Base-by-base conservation (phyloP, 805 yeast species). In the Starmerella davenportii region DNA sequence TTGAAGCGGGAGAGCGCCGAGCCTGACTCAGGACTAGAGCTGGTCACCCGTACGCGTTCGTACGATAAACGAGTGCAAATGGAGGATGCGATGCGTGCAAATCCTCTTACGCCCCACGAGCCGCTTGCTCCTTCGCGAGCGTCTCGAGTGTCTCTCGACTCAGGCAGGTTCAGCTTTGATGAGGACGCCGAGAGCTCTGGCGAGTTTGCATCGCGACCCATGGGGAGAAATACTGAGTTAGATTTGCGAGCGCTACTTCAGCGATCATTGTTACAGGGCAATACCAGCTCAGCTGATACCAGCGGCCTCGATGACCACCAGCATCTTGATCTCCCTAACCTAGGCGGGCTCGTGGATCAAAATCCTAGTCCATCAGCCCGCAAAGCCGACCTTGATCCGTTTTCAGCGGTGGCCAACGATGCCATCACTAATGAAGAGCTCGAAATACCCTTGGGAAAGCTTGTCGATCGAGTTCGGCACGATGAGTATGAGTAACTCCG, bases 301-400 rank as follows among this genome's bases (percentile, higher is more conserved):
- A 18, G 31, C 21, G 21, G n/a, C 32, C 15, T n/a, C 21, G 7
- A 30, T 17, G 19, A 17, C 17, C 15, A 19, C 20, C 27, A 36
- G 30, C n/a, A 17, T 5, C 9, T 35, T 19, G 38, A 38, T 13
- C 31, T 43, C 11, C 48, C 48, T 4, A 18, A 38, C 2, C 24
- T 44, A 13, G 38, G 46, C 4, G 28, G 41, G 2, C 33, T 44
- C 3, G 32, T 44, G 4, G 48, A 44, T 33, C 32, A 35, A n/a
- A 40, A 17, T 5, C 36, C 35, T 8, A 43, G 43, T 21, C 43
- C 42, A 2, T 30, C 37, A 4, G 40, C 34, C 13, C 5, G n/a
- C 14, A 15, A 18, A n/a, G 32, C 36, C 5, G 31, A 21, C 8
- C 19, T 25, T 9, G 34, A 30, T 30, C 34, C 34, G 11, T 30